These are phyloP conservation scores for Rhodomyrtus tomentosa DNA, from an alignment of 345 rosid genomes.

Conservation along the genomic window DNA sequence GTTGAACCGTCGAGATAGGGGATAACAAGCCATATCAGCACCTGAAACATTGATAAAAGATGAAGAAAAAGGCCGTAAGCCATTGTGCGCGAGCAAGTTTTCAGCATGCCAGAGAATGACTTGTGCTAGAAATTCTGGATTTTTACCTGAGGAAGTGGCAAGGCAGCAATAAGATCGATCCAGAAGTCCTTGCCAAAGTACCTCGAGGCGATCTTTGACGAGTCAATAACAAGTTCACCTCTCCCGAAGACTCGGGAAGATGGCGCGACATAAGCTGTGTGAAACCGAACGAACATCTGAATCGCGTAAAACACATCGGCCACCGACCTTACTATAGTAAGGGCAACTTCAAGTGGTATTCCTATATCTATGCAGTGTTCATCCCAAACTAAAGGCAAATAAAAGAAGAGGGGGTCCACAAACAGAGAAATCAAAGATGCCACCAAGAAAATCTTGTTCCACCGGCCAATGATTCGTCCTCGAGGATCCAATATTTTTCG, in stretches of 20 bases:
- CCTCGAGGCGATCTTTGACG: constrained; percentile 44
- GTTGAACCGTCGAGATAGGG: constrained; percentile 68
- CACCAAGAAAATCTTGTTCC: constrained; percentile 68
- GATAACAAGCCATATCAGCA: constrained; percentile 66
- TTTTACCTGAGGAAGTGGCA: constrained; percentile 80
- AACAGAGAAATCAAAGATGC: constrained; percentile 67
- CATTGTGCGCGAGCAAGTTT: background rate
- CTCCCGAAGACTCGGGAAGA: constrained; percentile 87
- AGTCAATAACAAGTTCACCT: constrained; percentile 78
- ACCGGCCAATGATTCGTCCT: constrained; percentile 39
- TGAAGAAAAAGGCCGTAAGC: background rate
- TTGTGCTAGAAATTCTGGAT: background rate
- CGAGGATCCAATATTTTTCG: constrained; percentile 69
- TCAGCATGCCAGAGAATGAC: background rate
- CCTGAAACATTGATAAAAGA: constrained; percentile 25
- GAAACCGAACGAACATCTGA: constrained; percentile 59
- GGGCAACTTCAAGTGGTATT: constrained; percentile 41
- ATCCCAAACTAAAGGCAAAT: constrained; percentile 39
- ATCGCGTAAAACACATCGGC: constrained; percentile 64
- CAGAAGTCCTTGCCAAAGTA: constrained; percentile 51
- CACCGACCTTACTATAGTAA: constrained; percentile 50
- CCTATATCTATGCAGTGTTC: constrained; percentile 53
- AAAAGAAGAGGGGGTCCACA: constrained; percentile 77
- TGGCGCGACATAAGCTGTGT: constrained; percentile 76
- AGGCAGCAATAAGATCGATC: constrained; percentile 65